phyloP scores from a whole-genome alignment of 805 yeast genomes.

The Saturnispora galanensis region DNA sequence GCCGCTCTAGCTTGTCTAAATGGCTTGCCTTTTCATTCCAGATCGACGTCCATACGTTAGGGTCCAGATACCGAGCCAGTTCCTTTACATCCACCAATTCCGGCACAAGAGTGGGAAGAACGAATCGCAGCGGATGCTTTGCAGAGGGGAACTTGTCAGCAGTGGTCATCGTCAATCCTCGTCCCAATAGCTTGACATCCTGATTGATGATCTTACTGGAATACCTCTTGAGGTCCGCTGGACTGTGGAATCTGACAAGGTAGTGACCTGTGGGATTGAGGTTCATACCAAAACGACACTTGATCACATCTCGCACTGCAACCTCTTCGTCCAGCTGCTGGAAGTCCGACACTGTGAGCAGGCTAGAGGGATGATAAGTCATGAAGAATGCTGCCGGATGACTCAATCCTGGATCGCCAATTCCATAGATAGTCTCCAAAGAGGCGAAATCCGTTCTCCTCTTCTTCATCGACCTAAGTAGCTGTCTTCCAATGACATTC shows the following conservation, averaged over 20 bases:
- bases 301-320: background rate
- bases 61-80: too few species aligned
- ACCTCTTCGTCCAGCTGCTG: background rate
- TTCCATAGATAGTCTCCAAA: background rate
- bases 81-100: background rate
- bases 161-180: background rate
- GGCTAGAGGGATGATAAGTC: slow-evolving; percentile 2
- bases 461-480: too few species aligned
- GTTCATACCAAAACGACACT: background rate
- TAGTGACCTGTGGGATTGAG: slow-evolving; percentile 1
- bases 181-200: slow-evolving; percentile 1
- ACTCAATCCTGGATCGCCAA: background rate
- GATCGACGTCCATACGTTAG: too few species aligned
- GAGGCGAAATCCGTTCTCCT: too few species aligned
- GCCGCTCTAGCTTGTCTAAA: background rate
- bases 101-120: slow-evolving; percentile 1
- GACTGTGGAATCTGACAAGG: slow-evolving; percentile 1
- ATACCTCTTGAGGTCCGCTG: background rate
- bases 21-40: background rate
- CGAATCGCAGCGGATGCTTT: background rate
- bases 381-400: background rate
- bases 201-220: background rate
- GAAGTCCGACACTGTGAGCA: background rate
- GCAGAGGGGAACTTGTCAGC: background rate
- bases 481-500: background rate